These are phyloP conservation scores for Paraphoma sp. DNA, from an alignment of 2,329 filamentous ascomycete species.

Conservation along the genomic window DNA sequence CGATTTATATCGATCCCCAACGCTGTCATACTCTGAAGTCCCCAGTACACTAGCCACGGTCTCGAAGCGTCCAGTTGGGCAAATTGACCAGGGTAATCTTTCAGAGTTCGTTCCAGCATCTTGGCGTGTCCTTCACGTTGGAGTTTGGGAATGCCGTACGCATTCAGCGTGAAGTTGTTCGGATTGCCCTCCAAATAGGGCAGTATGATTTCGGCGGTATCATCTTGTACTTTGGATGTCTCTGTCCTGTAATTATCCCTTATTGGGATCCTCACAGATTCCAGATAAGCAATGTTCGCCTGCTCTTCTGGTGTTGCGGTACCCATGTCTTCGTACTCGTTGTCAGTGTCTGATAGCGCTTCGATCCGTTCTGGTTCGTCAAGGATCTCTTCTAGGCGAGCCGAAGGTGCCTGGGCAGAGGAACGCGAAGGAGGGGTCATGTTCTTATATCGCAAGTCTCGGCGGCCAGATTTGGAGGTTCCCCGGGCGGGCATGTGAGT, in stretches of 20 bases:
- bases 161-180: constrained; percentile 66
- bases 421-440: constrained; percentile 34
- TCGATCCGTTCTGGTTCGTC: constrained; percentile 36
- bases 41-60: constrained; percentile 97
- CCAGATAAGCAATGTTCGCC: constrained; percentile 37
- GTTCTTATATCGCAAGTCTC: constrained; percentile 13
- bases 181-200: constrained; percentile 68
- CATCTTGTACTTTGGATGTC: constrained; percentile 71
- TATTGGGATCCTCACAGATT: constrained; percentile 59
- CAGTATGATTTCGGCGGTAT: constrained; percentile 72
- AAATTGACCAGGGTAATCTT: constrained; percentile 71
- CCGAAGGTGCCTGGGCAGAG: constrained; percentile 26
- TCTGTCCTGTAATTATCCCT: constrained; percentile 70
- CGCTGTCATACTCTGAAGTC: constrained; percentile 74
- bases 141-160: constrained; percentile 76
- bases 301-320: constrained; percentile 33
- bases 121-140: constrained; percentile 65
- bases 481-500: constrained; percentile 21
- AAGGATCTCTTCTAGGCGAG: constrained; percentile 36
- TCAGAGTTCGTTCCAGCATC: constrained; percentile 65
- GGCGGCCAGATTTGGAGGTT: constrained; percentile 5
- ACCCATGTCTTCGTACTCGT: constrained; percentile 48
- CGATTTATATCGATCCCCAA: constrained; percentile 74
- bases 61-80: constrained; percentile 82
- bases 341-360: constrained; percentile 44